A percentile compares a stretch with the other conserved stretches of the same genome.
Conservation (phyloP, 2,329 filamentous ascomycete species). For the Apiospora saccharicola region DNA sequence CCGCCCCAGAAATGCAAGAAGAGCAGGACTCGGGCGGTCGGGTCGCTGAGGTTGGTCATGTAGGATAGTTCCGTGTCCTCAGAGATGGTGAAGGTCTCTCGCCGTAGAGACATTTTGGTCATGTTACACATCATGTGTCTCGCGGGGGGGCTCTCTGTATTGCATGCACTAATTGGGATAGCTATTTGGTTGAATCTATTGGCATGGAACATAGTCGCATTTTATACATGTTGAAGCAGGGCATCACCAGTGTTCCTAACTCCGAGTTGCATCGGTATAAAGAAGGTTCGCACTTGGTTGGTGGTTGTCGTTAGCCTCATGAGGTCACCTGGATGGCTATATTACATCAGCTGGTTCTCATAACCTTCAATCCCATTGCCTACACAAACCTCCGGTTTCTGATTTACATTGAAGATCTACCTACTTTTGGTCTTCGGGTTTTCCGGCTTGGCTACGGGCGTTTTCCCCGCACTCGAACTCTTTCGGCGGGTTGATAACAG, state of each 20-base stretch:
- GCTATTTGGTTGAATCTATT: neutral
- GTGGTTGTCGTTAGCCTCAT: neutral
- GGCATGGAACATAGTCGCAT: neutral
- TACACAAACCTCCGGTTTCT: neutral
- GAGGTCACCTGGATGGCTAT: neutral
- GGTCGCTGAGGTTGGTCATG: neutral
- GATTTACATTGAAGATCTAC: neutral
- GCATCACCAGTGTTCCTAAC: too few species aligned
- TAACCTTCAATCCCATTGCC: neutral
- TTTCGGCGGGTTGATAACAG: too few species aligned
- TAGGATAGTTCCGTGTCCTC: neutral
- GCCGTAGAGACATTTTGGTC: neutral
- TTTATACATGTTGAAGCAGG: too few species aligned
- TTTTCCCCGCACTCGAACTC: neutral
- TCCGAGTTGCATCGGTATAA: neutral
- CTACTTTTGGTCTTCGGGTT: neutral
- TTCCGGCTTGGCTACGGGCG: neutral
- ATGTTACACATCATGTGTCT: too few species aligned
- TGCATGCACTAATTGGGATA: too few species aligned
- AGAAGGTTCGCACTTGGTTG: neutral
- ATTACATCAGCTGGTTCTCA: neutral
- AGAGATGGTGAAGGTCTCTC: neutral
- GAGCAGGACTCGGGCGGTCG: conserved; percentile 27
- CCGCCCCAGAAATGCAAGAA: conserved; percentile 51
- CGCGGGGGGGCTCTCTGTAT: too few species aligned